Evolutionary conservation across 2,329 filamentous ascomycete genomes (phyloP), one percentile per base, ranked within the genome.

Genomic region (Pseudopithomyces chartarum): DNA sequence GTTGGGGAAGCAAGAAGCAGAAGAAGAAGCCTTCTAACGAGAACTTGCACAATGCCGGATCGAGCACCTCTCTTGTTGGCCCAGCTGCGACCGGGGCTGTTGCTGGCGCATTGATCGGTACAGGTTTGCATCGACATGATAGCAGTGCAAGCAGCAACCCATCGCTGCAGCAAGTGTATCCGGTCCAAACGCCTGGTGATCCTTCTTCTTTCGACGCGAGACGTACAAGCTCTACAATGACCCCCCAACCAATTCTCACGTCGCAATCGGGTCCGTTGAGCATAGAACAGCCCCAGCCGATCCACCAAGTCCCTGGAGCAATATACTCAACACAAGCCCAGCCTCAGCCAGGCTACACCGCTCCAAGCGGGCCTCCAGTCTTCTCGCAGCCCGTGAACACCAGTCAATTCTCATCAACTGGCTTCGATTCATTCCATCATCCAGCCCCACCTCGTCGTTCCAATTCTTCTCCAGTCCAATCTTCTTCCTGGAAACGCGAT

Each of bases 221-320:
- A 58, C 80, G 81, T 32, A 79, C 77, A 20, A 84, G 85, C 36
- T 69, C 80, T n/a, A 71, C 80, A 13, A 80, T 80, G 15, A 70
- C 73, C 55, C 74, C 67, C 13, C 73, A 75, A 51, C 69, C 73
- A 48, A 44, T 73, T 4, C 53, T 75, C 12, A 73, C 72, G 15
- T 64, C 72, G 7, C 65, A 68, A 33, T 69, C 70, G 8, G 72
- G 67, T 80, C 81, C 85, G 0, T 83, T 92, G 32, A 87, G 88
- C 11, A 81, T 97, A n/a, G 90, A 95, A 71, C 91, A 96, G 66
- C 93, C 93, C 2, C 89, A 92, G 64, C 93, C 93, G 2, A 84
- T 91, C 56, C 82, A 84, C 2, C 91, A 90, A 0, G 86, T 96
- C 2, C 87, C 88, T 36, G 84, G 85, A 59, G 84, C 85, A 17